Percentiles rank a stretch among this genome's conserved stretches.
Conservation (phyloP, 83 land plant genomes). For the Picea abies region DNA sequence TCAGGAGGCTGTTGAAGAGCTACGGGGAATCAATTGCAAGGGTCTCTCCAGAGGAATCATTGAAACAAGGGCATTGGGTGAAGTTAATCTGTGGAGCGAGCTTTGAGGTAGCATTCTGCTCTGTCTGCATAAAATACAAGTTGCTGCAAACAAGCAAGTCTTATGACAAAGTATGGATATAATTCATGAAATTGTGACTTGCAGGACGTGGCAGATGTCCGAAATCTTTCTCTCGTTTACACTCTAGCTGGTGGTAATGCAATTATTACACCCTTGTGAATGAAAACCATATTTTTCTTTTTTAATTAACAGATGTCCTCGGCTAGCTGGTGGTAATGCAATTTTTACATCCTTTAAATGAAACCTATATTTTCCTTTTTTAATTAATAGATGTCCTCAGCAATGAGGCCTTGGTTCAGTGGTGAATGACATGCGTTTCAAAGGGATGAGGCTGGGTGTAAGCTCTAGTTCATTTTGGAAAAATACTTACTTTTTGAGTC, state of each 20-base stretch:
- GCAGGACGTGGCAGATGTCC: slow-evolving; percentile 89
- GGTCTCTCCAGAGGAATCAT: slow-evolving; percentile 29
- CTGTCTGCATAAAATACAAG: neutral
- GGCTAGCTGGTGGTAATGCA: slow-evolving; percentile 77
- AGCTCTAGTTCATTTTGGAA: no score
- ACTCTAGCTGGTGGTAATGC: slow-evolving; percentile 87
- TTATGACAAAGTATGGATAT: neutral
- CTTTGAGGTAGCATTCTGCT: slow-evolving; percentile 71
- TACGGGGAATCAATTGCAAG: neutral
- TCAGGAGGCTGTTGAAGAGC: neutral
- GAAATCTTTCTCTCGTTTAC: slow-evolving; percentile 93
- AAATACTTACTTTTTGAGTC: no score
- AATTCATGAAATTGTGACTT: slow-evolving; percentile 1
- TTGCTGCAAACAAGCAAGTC: neutral
- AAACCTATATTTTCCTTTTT: no score
- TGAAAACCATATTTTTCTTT: no score
- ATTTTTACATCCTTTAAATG: no score
- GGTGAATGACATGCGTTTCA: no score
- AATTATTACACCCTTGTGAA: neutral
- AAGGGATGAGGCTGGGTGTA: no score
- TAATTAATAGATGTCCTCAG: no score
- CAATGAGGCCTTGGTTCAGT: no score
- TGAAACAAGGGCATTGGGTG: slow-evolving; percentile 79
- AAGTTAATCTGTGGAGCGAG: slow-evolving; percentile 99
- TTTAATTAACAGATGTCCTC: no score